phyloP scores from a whole-genome alignment of 306 rosid species.

The Malus asiatica region DNA sequence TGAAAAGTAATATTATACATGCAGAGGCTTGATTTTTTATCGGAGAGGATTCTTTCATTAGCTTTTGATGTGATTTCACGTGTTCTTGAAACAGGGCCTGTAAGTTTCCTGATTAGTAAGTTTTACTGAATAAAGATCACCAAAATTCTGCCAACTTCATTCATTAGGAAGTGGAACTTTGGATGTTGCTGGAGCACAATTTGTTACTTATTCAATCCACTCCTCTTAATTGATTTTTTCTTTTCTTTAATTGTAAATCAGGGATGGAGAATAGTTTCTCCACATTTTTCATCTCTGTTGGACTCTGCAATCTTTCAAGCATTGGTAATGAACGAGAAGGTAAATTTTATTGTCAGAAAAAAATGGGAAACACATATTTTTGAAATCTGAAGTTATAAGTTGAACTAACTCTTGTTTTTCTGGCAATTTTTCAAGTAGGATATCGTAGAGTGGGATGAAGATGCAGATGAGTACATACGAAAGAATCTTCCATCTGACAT shows the following conservation, averaged over 20 bases:
- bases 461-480: conserved; percentile 73
- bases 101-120: conserved; percentile 26
- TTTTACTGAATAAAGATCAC: not conserved
- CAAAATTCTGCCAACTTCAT: not conserved
- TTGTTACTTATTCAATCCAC: conserved; percentile 5
- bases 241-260: conserved; percentile 14
- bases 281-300: conserved; percentile 64
- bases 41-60: conserved; percentile 71
- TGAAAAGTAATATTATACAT: conserved; percentile 21
- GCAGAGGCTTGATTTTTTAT: conserved; percentile 63
- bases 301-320: conserved; percentile 80
- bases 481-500: conserved; percentile 91
- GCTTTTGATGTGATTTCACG: conserved; percentile 82
- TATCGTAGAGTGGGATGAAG: conserved; percentile 85
- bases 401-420: conserved; percentile 7
- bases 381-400: not conserved
- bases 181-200: not conserved
- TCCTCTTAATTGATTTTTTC: conserved; percentile 7
- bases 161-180: not conserved
- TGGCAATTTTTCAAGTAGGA: conserved; percentile 48
- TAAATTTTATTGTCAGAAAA: conserved; percentile 17
- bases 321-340: conserved; percentile 76
- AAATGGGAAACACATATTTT: not conserved
- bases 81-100: conserved; percentile 80
- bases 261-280: conserved; percentile 95